Conservation (phyloP, 1,284 basidiomycete genomes). For the Cryptococcus sp. region DNA sequence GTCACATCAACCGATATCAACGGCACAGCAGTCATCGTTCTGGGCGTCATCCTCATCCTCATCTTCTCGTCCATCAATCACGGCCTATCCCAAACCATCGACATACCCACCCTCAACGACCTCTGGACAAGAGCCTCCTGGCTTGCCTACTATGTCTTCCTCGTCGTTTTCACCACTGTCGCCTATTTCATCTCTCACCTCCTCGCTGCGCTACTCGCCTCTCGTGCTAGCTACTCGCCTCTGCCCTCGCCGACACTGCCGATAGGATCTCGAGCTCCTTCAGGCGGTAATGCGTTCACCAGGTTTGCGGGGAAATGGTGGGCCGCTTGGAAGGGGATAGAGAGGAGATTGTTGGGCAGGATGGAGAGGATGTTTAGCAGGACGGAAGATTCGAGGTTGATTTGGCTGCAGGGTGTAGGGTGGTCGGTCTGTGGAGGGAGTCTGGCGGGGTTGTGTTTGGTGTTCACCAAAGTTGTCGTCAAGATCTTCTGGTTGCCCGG, state of each 20-base stretch:
- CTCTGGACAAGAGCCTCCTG: conserved; percentile 79
- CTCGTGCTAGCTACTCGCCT: conserved; percentile 43
- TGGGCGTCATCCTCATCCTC: conserved; percentile 47
- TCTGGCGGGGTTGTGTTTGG: conserved; percentile 77
- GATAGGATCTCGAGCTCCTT: conserved; percentile 11
- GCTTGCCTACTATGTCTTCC: conserved; percentile 79
- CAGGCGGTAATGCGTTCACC: conserved; percentile 17
- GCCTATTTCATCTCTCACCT: conserved; percentile 54
- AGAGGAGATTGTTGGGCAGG: conserved; percentile 56
- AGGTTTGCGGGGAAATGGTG: conserved; percentile 12
- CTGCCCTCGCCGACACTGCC: conserved; percentile 49
- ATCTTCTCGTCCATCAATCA: conserved; percentile 48
- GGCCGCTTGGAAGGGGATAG: conserved; percentile 49
- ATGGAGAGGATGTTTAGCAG: conserved; percentile 70
- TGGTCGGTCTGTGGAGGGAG: conserved; percentile 89
- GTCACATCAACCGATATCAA: conserved; percentile 45
- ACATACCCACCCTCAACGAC: conserved; percentile 60
- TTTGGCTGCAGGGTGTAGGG: conserved; percentile 82
- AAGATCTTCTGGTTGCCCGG: conserved; percentile 34
- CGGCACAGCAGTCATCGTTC: conserved; percentile 45
- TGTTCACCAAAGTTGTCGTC: conserved; percentile 77
- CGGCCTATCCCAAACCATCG: conserved; percentile 40
- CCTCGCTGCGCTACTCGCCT: conserved; percentile 33
- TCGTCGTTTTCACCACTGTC: conserved; percentile 61
- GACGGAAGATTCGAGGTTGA: conserved; percentile 72